phyloP scores from a whole-genome alignment of 768 basidiomycete genomes.

The Pleurotus pulmonarius region DNA sequence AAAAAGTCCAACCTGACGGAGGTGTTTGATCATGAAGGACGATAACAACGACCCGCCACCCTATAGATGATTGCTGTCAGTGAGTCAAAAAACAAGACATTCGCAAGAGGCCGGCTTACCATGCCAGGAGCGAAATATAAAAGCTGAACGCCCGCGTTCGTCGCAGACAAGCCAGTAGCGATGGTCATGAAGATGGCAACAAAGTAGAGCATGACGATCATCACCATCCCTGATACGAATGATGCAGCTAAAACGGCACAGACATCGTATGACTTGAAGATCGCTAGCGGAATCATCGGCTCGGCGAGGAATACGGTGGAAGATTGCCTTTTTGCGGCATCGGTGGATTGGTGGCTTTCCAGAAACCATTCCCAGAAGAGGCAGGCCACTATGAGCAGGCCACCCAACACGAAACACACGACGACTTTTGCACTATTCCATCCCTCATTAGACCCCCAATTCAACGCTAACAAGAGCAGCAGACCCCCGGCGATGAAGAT shows the following conservation, averaged over 20 bases:
- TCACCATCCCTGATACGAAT: conserved; percentile 42
- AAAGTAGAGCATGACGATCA: conserved; percentile 53
- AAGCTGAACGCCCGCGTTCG: conserved; percentile 41
- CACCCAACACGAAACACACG: conserved; percentile 41
- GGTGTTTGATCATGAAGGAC: conserved; percentile 27
- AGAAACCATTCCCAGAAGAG: conserved; percentile 41
- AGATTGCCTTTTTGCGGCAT: neutral
- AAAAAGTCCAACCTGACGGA: conserved; percentile 25
- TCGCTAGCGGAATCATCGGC: conserved; percentile 43
- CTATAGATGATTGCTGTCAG: conserved; percentile 13
- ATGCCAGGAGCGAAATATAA: conserved; percentile 50
- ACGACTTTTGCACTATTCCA: conserved; percentile 45
- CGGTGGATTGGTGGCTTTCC: conserved; percentile 18
- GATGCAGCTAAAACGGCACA: conserved; percentile 32
- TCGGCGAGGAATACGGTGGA: conserved; percentile 20
- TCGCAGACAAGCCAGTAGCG: conserved; percentile 36
- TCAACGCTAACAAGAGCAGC: conserved; percentile 45
- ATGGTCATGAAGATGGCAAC: conserved; percentile 48
- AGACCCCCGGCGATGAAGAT: conserved; percentile 42
- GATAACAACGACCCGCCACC: conserved; percentile 33
- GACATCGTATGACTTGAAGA: conserved; percentile 40
- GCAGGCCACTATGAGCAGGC: conserved; percentile 33
- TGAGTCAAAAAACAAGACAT: neutral
- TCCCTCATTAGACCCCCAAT: conserved; percentile 41
- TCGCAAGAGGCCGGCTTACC: conserved; percentile 20